These are phyloP conservation scores for Pseudogymnoascus destructans DNA, from an alignment of 2,329 filamentous ascomycete genomes.

Conservation along the genomic window DNA sequence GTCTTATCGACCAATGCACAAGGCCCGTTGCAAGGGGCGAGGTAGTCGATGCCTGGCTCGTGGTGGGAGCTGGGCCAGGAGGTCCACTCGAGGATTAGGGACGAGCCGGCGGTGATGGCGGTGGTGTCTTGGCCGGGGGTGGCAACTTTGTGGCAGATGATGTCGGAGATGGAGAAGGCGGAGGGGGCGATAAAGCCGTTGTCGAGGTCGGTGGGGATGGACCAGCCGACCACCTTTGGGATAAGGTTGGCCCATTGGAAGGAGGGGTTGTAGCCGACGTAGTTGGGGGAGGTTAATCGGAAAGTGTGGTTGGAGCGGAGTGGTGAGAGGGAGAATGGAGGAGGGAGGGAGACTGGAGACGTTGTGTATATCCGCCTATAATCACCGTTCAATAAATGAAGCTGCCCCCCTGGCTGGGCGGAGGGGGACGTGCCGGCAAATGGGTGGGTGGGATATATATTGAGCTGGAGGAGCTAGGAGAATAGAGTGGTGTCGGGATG, in stretches of 20 bases:
- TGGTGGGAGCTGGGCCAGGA: conserved; percentile 53
- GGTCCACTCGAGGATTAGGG: conserved; percentile 47
- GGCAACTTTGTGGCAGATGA: conserved; percentile 49
- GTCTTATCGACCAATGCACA: conserved; percentile 30
- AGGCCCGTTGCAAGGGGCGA: conserved; percentile 27
- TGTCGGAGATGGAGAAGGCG: conserved; percentile 36
- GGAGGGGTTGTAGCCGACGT: conserved; percentile 22
- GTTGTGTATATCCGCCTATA: neutral
- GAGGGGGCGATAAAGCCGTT: conserved; percentile 38
- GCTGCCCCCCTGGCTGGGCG: neutral
- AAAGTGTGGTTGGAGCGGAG: neutral
- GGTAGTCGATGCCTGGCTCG: conserved; percentile 23
- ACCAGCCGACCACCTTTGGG: conserved; percentile 34
- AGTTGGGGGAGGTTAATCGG: conserved; percentile 16
- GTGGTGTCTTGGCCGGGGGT: conserved; percentile 37
- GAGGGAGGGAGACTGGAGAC: neutral
- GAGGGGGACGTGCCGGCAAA: neutral
- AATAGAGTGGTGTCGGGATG: neutral
- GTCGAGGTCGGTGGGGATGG: conserved; percentile 38
- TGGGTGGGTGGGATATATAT: conserved; percentile 1
- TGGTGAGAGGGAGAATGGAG: neutral
- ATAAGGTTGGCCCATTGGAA: conserved; percentile 18
- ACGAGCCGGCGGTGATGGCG: conserved; percentile 47
- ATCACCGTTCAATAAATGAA: neutral
- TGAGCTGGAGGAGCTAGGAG: neutral